Conservation (phyloP, 2,329 filamentous ascomycete genomes). For the Hypoxylon sp. region DNA sequence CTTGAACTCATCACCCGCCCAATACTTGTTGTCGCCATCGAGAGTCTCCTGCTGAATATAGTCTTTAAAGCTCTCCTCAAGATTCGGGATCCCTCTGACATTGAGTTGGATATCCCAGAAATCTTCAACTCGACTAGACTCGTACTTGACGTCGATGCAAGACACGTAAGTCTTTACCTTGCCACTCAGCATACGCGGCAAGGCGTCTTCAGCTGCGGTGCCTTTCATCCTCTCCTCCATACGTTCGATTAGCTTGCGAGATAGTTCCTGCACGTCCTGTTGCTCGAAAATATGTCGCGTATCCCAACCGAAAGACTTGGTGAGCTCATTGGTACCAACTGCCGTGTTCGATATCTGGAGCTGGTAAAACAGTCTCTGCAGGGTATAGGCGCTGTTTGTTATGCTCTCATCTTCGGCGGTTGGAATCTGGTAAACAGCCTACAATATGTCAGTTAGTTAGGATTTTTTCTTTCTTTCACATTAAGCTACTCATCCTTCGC, state of each 20-base stretch:
- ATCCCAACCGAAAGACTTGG: slow-evolving; percentile 98
- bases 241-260: slow-evolving; percentile 95
- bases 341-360: slow-evolving; percentile 87
- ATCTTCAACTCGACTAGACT: slow-evolving; percentile 94
- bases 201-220: slow-evolving; percentile 87
- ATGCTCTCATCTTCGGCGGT: slow-evolving; percentile 86
- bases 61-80: slow-evolving; percentile 94
- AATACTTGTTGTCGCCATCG: slow-evolving; percentile 98
- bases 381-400: slow-evolving; percentile 89
- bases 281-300: slow-evolving; percentile 98
- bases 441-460: slow-evolving; percentile 40
- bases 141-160: slow-evolving; percentile 98
- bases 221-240: slow-evolving; percentile 99
- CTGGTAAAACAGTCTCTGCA: slow-evolving; percentile 95
- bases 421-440: slow-evolving; percentile 97
- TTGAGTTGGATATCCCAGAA: slow-evolving; percentile 99
- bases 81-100: slow-evolving; percentile 90
- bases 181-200: slow-evolving; percentile 92
- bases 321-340: slow-evolving; percentile 92
- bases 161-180: slow-evolving; percentile 99
- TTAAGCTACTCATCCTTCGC: background rate
- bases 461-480: slow-evolving; percentile 6
- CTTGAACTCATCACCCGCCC: slow-evolving; percentile 88
- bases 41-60: slow-evolving; percentile 97
- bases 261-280: slow-evolving; percentile 97